These are phyloP conservation scores for Podospora conica DNA, from an alignment of 495 filamentous ascomycete genomes.

Conservation along the genomic window DNA sequence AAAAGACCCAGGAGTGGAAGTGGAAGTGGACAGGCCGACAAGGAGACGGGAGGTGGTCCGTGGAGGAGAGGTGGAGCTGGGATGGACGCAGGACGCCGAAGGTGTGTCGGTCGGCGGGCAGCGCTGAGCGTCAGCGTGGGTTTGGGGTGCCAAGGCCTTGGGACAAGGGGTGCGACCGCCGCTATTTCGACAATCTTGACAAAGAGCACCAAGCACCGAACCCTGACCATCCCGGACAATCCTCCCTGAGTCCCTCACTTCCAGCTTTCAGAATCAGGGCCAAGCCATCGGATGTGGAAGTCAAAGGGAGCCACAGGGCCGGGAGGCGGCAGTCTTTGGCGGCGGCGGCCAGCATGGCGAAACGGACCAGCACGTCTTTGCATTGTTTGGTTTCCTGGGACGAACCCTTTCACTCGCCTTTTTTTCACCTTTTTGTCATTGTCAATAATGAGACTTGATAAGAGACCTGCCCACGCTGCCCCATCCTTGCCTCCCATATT, in stretches of 20 bases:
- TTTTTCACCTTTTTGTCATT: not conserved
- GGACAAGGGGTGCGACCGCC: not conserved
- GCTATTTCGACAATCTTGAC: not conserved
- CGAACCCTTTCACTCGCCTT: not conserved
- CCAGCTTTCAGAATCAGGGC: not conserved
- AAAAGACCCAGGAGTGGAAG: not conserved
- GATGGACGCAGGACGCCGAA: slow-evolving; percentile 1
- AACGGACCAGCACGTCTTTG: not conserved
- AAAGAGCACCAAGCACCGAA: not conserved
- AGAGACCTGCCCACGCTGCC: too few species aligned
- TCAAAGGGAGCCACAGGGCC: not conserved
- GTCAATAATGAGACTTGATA: too few species aligned
- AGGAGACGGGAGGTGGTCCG: slow-evolving; percentile 9
- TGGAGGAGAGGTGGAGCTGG: slow-evolving; percentile 4
- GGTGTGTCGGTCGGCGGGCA: not conserved
- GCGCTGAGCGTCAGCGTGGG: not conserved
- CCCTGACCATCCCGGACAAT: not conserved
- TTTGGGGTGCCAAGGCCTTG: not conserved
- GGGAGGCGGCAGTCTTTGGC: not conserved
- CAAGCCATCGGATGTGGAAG: not conserved
- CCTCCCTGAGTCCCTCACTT: too few species aligned
- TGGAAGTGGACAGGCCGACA: not conserved
- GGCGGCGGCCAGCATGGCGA: not conserved
- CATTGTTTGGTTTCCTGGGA: not conserved
- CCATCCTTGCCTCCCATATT: too few species aligned